Conservation (phyloP, 805 yeast species). For the Hanseniaspora taiwanica region DNA sequence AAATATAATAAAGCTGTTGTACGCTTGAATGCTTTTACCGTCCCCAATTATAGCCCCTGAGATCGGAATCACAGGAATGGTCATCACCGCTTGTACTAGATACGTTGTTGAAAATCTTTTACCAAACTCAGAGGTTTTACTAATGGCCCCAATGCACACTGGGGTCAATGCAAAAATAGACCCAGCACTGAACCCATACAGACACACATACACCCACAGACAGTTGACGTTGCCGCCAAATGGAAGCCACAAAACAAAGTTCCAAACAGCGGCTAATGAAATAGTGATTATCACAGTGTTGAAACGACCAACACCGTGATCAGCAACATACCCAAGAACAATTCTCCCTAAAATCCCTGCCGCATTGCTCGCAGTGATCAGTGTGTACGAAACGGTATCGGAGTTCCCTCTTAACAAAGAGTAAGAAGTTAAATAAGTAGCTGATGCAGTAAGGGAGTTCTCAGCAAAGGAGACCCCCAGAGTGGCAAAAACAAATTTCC, state of each 20-base stretch:
- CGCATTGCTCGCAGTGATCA: slow-evolving; percentile 31
- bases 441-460: slow-evolving; percentile 31
- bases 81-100: slow-evolving; percentile 36
- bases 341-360: slow-evolving; percentile 25
- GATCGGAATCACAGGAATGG: slow-evolving; percentile 30
- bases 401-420: slow-evolving; percentile 35
- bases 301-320: slow-evolving; percentile 31
- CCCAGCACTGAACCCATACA: slow-evolving; percentile 37
- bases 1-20: slow-evolving; percentile 32
- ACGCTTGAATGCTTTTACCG: slow-evolving; percentile 29
- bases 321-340: slow-evolving; percentile 26
- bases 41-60: slow-evolving; percentile 30
- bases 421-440: slow-evolving; percentile 41
- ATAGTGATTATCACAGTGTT: slow-evolving; percentile 30
- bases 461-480: slow-evolving; percentile 35
- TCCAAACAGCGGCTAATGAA: slow-evolving; percentile 18
- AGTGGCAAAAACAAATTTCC: slow-evolving; percentile 29
- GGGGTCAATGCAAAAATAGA: slow-evolving; percentile 39
- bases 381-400: slow-evolving; percentile 29
- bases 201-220: slow-evolving; percentile 28
- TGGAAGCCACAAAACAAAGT: slow-evolving; percentile 25
- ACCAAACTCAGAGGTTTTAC: slow-evolving; percentile 36
- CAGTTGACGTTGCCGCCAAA: slow-evolving; percentile 21
- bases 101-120: slow-evolving; percentile 39
- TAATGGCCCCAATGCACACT: slow-evolving; percentile 38